phyloP scores from a whole-genome alignment of 176 grass and related monocot species.

The Juncus effusus region DNA sequence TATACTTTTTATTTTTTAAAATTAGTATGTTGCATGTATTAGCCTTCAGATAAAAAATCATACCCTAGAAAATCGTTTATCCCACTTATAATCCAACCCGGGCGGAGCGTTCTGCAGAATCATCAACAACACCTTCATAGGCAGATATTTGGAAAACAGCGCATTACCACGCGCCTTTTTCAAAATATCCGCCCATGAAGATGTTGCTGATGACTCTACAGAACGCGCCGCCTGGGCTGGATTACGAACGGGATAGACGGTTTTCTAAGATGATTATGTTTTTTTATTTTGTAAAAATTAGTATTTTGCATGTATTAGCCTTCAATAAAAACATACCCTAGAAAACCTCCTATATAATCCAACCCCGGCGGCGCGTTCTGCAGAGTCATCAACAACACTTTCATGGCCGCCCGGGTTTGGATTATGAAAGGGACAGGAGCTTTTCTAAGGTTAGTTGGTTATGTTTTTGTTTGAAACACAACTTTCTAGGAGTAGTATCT shows the following conservation, averaged over 20 bases:
- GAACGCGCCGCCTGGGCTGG: conserved; percentile 64
- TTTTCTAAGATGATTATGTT: too few relatives aligned
- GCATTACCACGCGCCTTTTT: conserved; percentile 89
- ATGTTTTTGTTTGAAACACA: too few relatives aligned
- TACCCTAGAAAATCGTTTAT: conserved; percentile 92
- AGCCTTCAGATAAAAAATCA: too few relatives aligned
- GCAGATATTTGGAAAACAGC: conserved; percentile 93
- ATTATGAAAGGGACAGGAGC: conserved; percentile 90
- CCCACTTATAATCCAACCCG: conserved; percentile 88
- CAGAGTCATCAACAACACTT: conserved; percentile 98
- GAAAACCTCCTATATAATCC: conserved; percentile 92
- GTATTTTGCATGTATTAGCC: conserved; percentile 7
- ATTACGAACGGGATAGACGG: too few relatives aligned
- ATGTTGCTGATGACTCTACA: conserved; percentile 97
- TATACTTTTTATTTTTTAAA: conserved; percentile 8
- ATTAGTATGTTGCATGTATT: not conserved
- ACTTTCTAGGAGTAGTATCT: too few relatives aligned
- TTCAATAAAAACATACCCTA: conserved; percentile 24
- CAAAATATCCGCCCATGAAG: conserved; percentile 97
- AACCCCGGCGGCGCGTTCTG: conserved; percentile 97
- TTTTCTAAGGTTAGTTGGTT: conserved; percentile 72
- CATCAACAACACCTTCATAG: conserved; percentile 98
- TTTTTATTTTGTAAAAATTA: too few relatives aligned
- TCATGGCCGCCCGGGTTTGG: conserved; percentile 96
- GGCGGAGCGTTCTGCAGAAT: conserved; percentile 97